These are phyloP conservation scores for Sugiyamaella qingdaonensis DNA, from an alignment of 805 yeast genomes.

Conservation along the genomic window DNA sequence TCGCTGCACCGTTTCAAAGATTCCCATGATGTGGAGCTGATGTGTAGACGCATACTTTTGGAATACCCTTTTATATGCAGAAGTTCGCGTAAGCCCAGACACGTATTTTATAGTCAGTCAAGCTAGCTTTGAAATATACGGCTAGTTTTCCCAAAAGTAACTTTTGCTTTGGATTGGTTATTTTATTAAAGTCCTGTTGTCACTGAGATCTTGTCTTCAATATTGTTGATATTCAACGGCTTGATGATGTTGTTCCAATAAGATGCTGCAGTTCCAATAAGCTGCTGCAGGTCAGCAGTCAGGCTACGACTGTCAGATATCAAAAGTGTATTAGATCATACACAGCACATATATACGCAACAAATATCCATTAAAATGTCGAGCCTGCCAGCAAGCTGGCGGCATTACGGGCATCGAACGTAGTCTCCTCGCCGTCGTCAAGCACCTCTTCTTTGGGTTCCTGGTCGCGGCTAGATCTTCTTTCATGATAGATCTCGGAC, in stretches of 20 bases:
- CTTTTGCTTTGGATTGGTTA: too few relatives aligned
- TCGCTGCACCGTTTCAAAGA: constrained; percentile 31
- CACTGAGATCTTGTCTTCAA: too few relatives aligned
- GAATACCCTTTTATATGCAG: neutral
- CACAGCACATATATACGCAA: too few relatives aligned
- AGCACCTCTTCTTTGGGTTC: constrained; percentile 23
- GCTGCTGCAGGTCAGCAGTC: too few relatives aligned
- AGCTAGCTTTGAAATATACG: too few relatives aligned
- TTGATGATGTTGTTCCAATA: too few relatives aligned
- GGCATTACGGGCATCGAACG: constrained; percentile 77
- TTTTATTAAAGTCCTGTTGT: too few relatives aligned
- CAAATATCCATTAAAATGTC: constrained; percentile 40
- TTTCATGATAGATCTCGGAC: constrained; percentile 2
- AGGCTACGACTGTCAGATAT: too few relatives aligned
- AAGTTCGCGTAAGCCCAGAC: neutral
- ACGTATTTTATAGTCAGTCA: neutral
- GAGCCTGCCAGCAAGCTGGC: constrained; percentile 77
- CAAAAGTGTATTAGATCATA: too few relatives aligned
- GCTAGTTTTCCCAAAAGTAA: too few relatives aligned
- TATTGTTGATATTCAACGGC: too few relatives aligned
- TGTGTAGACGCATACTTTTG: neutral
- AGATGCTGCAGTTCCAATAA: too few relatives aligned
- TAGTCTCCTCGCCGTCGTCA: constrained; percentile 33
- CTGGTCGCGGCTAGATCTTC: constrained; percentile 1
- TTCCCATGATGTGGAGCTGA: constrained; percentile 28